Evolutionary conservation across 495 filamentous ascomycete species (phyloP).

Genomic region (Annulohypoxylon moriforme): DNA sequence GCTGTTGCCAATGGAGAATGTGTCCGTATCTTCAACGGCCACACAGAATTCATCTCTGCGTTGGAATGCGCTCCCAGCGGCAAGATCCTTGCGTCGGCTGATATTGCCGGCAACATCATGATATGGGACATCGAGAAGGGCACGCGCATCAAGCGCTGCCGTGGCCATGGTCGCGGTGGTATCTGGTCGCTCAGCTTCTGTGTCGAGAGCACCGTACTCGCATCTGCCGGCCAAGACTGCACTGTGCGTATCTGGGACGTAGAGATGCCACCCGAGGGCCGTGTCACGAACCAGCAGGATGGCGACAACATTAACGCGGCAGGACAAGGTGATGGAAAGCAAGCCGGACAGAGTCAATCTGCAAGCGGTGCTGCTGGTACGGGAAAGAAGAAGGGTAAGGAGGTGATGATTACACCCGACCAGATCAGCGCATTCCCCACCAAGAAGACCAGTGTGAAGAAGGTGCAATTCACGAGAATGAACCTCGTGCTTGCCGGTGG

Average conservation of each 20-base stretch:
- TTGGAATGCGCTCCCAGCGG: constrained; percentile 88
- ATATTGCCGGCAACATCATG: constrained; percentile 84
- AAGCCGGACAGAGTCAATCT: constrained; percentile 48
- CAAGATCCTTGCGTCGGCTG: constrained; percentile 87
- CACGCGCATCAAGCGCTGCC: constrained; percentile 86
- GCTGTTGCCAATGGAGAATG: constrained; percentile 84
- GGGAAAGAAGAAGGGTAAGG: constrained; percentile 87
- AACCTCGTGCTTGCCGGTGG: constrained; percentile 91
- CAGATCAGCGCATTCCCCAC: constrained; percentile 94
- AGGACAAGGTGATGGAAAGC: constrained; percentile 66
- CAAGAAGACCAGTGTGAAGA: constrained; percentile 94
- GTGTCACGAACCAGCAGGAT: constrained; percentile 43
- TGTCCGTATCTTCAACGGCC: constrained; percentile 92
- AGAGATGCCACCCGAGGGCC: constrained; percentile 66
- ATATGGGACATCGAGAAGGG: constrained; percentile 92
- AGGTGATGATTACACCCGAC: constrained; percentile 88
- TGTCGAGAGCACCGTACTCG: constrained; percentile 86
- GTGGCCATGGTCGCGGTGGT: constrained; percentile 91
- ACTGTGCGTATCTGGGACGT: constrained; percentile 96
- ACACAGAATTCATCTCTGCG: constrained; percentile 83
- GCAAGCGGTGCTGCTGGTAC: constrained; percentile 60
- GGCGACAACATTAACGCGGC: constrained; percentile 55
- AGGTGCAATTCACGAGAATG: constrained; percentile 92
- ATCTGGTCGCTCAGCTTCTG: constrained; percentile 94
- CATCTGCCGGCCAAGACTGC: constrained; percentile 89